Evolutionary conservation across 164 flowering plant genomes (phyloP).

Genomic region (Platanus orientalis): DNA sequence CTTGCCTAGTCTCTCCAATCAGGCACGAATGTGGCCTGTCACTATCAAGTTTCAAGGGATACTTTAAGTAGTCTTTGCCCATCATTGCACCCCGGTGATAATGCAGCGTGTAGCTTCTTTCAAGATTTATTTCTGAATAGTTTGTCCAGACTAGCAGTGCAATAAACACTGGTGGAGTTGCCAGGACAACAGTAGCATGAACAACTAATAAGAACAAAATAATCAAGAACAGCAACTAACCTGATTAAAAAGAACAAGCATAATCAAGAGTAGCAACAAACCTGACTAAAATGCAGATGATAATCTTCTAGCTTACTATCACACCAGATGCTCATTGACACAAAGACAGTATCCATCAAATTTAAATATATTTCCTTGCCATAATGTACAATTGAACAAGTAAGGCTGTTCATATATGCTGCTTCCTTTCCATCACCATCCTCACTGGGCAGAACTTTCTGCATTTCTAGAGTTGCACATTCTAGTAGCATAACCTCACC

Average conservation of each 20-base stretch:
- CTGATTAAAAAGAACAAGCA: neutral
- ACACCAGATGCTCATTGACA: conserved; percentile 65
- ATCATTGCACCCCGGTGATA: too few relatives aligned
- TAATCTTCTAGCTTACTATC: conserved; percentile 61
- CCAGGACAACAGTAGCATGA: too few relatives aligned
- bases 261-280: conserved; percentile 17
- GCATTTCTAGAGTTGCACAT: conserved; percentile 43
- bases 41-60: too few relatives aligned
- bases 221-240: neutral
- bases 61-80: too few relatives aligned
- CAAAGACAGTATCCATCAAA: conserved; percentile 50
- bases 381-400: conserved; percentile 33
- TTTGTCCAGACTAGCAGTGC: too few relatives aligned
- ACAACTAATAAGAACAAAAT: neutral
- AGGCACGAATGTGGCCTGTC: too few relatives aligned
- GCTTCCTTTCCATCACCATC: conserved; percentile 36
- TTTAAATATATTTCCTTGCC: conserved; percentile 28
- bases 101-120: too few relatives aligned
- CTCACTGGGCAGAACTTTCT: conserved; percentile 36
- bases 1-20: too few relatives aligned
- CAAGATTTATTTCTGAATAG: too few relatives aligned
- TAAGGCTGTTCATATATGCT: conserved; percentile 41
- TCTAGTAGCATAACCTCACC: conserved; percentile 54
- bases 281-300: conserved; percentile 77
- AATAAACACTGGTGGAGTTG: too few relatives aligned